A percentile compares a stretch with the other conserved stretches of the same genome.
phyloP scores from a whole-genome alignment of 106 monocot genomes.

The Allium sativum region DNA sequence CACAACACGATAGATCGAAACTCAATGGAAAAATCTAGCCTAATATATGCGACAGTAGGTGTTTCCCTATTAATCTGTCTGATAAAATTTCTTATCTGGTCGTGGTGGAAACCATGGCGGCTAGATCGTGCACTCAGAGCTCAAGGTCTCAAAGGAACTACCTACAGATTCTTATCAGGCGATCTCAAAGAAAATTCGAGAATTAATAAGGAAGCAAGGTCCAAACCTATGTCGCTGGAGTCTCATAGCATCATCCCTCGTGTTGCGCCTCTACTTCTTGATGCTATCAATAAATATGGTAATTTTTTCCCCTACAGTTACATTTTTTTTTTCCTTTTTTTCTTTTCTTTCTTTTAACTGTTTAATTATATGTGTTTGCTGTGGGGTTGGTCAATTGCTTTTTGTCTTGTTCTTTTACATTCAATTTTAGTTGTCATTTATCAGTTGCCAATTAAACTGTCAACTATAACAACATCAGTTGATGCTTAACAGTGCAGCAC shows the following conservation, averaged over 20 bases:
- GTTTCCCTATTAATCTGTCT: not conserved
- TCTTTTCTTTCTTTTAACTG: not conserved
- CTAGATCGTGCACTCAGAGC: conserved; percentile 34
- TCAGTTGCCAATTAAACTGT: too few relatives aligned
- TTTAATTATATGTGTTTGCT: not conserved
- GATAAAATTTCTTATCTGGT: conserved; percentile 4
- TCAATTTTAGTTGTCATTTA: too few relatives aligned
- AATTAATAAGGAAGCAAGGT: conserved; percentile 14
- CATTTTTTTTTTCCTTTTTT: too few relatives aligned
- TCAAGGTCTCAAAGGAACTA: conserved; percentile 46
- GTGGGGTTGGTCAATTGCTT: too few relatives aligned
- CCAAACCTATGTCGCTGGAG: conserved; percentile 26
- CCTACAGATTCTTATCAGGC: conserved; percentile 23
- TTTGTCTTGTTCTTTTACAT: too few relatives aligned
- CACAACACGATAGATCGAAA: too few relatives aligned
- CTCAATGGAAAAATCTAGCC: too few relatives aligned
- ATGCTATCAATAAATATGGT: conserved; percentile 19
- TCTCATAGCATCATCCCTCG: conserved; percentile 35
- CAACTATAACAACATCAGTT: too few relatives aligned
- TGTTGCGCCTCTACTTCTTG: conserved; percentile 19
- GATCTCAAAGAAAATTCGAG: conserved; percentile 18
- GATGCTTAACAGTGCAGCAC: too few relatives aligned
- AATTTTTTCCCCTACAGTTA: not conserved
- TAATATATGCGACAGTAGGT: too few relatives aligned
- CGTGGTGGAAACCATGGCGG: conserved; percentile 29